Evolutionary conservation across 306 rosid species (phyloP).

Genomic region (Canavalia ensiformis): DNA sequence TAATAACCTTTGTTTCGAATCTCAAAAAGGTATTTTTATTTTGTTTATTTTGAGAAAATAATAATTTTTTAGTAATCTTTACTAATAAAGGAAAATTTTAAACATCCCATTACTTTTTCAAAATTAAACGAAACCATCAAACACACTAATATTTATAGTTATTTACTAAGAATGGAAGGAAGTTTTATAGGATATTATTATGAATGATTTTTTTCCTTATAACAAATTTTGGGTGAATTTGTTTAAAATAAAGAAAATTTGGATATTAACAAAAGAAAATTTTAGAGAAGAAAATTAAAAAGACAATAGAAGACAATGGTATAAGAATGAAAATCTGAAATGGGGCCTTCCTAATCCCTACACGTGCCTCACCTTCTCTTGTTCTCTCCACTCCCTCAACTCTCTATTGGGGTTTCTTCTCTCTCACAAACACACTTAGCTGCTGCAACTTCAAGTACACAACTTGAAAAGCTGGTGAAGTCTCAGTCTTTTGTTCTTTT

Average conservation of each 20-base stretch:
- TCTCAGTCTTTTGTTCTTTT: neutral
- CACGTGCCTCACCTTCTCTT: constrained; percentile 53
- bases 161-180: neutral
- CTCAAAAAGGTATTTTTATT: neutral
- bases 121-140: neutral
- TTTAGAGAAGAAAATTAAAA: neutral
- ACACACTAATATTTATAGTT: neutral
- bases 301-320: neutral
- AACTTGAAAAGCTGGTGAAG: constrained; percentile 32
- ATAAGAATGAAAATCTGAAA: neutral
- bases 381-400: constrained; percentile 44
- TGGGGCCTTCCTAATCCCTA: constrained; percentile 48
- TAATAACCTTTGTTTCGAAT: neutral
- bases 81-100: neutral
- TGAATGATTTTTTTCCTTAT: neutral
- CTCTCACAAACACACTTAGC: neutral
- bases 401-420: constrained; percentile 50
- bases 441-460: constrained; percentile 42
- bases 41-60: neutral
- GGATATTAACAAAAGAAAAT: neutral
- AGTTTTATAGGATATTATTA: neutral
- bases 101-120: neutral
- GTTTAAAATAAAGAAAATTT: neutral
- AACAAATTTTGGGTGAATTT: neutral
- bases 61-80: neutral